Evolutionary conservation across 805 yeast species (phyloP).

Genomic region (Tetrapisispora pingtungensis): DNA sequence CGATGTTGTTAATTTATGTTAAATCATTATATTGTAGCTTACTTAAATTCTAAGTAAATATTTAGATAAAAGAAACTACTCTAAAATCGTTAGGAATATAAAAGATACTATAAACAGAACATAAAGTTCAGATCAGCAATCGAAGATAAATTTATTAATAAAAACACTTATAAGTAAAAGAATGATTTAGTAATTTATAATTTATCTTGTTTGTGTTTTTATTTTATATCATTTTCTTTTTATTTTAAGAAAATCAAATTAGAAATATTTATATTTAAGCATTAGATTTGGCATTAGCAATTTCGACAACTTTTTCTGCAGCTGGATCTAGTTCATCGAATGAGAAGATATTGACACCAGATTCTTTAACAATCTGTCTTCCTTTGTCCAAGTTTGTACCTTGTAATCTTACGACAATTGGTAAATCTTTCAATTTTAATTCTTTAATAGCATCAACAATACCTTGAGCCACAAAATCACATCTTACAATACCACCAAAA

Average conservation of each 20-base stretch:
- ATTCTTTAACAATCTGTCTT: conserved; percentile 69
- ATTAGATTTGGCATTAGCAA: conserved; percentile 31
- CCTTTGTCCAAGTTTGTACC: conserved; percentile 94
- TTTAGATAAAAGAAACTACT: neutral
- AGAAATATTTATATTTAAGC: conserved; percentile 5
- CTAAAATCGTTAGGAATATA: neutral
- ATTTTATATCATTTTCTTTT: no score
- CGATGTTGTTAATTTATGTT: no score
- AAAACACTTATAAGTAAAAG: no score
- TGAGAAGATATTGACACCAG: conserved; percentile 77
- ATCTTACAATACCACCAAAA: conserved; percentile 98
- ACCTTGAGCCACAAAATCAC: conserved; percentile 98
- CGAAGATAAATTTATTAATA: neutral
- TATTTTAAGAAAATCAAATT: conserved; percentile 1
- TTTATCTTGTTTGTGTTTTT: neutral
- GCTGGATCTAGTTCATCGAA: conserved; percentile 93
- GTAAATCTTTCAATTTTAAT: conserved; percentile 71
- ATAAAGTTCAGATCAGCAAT: neutral
- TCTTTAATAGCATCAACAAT: conserved; percentile 89
- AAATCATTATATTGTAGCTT: neutral
- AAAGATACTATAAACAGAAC: neutral
- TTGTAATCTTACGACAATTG: conserved; percentile 96
- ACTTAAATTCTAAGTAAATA: no score
- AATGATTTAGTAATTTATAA: no score
- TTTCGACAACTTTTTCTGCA: conserved; percentile 85